phyloP scores from a whole-genome alignment of 2,329 filamentous ascomycete species.

The Aspergillus sp. region DNA sequence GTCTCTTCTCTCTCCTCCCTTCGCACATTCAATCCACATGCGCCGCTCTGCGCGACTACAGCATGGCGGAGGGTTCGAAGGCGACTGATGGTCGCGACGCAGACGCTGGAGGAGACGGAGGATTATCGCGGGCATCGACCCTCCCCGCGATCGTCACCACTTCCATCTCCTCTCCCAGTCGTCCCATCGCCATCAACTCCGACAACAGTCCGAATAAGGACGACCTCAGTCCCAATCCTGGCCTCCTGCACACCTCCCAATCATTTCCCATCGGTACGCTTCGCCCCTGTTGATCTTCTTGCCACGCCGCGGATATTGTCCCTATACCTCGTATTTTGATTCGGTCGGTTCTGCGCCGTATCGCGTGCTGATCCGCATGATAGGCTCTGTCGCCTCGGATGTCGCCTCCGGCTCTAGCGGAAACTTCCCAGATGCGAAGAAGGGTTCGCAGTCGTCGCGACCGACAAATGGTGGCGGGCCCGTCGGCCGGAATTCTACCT shows the following conservation, averaged over 20 bases:
- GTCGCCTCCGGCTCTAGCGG: slow-evolving; percentile 29
- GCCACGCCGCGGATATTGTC: slow-evolving; percentile 4
- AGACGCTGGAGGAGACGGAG: slow-evolving; percentile 6
- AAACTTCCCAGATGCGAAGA: slow-evolving; percentile 27
- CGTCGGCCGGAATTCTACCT: slow-evolving; percentile 22
- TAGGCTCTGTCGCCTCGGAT: slow-evolving; percentile 29
- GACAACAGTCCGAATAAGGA: slow-evolving; percentile 5
- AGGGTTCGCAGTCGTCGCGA: slow-evolving; percentile 12
- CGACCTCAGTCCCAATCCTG: slow-evolving; percentile 11
- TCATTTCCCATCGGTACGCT: slow-evolving; percentile 27
- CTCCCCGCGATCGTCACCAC: slow-evolving; percentile 24
- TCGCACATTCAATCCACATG: slow-evolving; percentile 18
- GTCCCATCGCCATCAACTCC: slow-evolving; percentile 7
- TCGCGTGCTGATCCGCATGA: background rate
- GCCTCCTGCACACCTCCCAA: slow-evolving; percentile 18
- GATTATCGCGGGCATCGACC: slow-evolving; percentile 20
- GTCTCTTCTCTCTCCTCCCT: background rate
- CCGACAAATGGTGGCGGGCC: slow-evolving; percentile 17
- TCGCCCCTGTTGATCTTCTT: slow-evolving; percentile 1
- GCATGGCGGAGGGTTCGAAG: slow-evolving; percentile 34
- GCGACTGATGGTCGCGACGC: slow-evolving; percentile 17
- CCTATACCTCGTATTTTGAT: background rate
- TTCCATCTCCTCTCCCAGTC: slow-evolving; percentile 14
- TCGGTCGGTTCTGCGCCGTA: background rate
- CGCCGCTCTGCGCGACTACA: slow-evolving; percentile 14